Conservation (phyloP, 2,329 filamentous ascomycete species). For the Hymenoscyphus linearis region DNA sequence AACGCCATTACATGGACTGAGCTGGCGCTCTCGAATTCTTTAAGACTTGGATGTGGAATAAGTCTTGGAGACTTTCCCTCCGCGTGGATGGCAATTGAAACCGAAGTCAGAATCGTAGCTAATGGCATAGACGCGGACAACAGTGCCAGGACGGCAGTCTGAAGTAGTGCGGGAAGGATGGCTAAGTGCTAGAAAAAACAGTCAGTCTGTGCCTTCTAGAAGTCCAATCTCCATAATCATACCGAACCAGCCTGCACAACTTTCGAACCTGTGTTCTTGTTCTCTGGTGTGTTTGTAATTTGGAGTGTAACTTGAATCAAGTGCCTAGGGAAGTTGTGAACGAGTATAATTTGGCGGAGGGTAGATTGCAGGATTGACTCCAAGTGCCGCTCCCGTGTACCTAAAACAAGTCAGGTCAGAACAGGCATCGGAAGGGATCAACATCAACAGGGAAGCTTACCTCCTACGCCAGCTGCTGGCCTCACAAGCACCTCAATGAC, state of each 20-base stretch:
- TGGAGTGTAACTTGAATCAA: conserved; percentile 81
- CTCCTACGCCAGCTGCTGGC: conserved; percentile 77
- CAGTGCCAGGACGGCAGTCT: conserved; percentile 72
- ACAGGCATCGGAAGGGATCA: neutral
- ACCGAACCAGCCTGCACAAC: conserved; percentile 57
- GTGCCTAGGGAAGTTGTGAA: conserved; percentile 69
- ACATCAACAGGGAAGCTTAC: conserved; percentile 40
- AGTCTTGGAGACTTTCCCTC: conserved; percentile 39
- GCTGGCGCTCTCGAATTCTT: conserved; percentile 54
- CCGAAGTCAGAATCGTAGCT: conserved; percentile 63
- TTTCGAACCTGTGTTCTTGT: conserved; percentile 58
- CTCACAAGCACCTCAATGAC: conserved; percentile 85
- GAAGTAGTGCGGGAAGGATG: conserved; percentile 75
- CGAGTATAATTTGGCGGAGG: conserved; percentile 67
- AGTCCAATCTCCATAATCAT: conserved; percentile 20
- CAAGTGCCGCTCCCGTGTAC: conserved; percentile 73
- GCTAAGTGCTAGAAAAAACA: conserved; percentile 57
- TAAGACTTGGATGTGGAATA: conserved; percentile 55
- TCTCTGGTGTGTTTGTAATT: conserved; percentile 62
- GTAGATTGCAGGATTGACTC: conserved; percentile 70
- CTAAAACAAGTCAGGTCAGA: conserved; percentile 30
- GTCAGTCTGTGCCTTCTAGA: conserved; percentile 11
- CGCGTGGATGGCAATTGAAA: conserved; percentile 53
- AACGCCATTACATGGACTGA: conserved; percentile 84
- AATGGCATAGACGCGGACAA: conserved; percentile 80